Base-by-base conservation (phyloP, 345 rosid species). In the Bruguiera gymnorhiza region DNA sequence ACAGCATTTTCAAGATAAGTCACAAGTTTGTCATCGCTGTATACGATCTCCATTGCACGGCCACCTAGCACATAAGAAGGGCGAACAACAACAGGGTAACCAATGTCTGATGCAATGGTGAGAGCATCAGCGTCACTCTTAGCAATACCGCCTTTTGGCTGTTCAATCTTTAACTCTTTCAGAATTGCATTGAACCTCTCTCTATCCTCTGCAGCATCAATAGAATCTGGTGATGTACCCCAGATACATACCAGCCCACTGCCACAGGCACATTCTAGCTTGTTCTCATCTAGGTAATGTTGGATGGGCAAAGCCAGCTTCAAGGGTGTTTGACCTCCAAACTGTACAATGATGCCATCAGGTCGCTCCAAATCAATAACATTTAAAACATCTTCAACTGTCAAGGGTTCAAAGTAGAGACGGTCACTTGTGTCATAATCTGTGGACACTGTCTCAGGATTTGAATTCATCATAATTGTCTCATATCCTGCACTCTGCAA, bases 391-490 rank as follows among this genome's bases (percentile, higher is more conserved):
- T 95, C 97, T 81, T 95, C 99, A 43, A 86, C 78, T 18, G 99
- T 95, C 64, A 92, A 78, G 27, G 99, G 97, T 68, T 95, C 97
- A 69, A 92, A 92, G 81, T 95, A 95, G 73, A 95, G 97, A 73
- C 99, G 88, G 63, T 92, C 90, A 51, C 99, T 95, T 48, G 98
- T 95, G 75, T 95, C 98, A 70, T 95, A 95, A 79, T 92, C 99
- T 11, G 97, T 89, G 57, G 97, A 92, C 61, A 90, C 99, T 3
- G 99, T 92, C 75, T 95, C 99, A 52, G 99, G 99, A 76, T 95
- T 95, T 53, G 98, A 92, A 77, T 95, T 95, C 94, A 95, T 84
- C 99, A 92, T 92, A 74, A 95, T 90, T 68, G 99, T 95, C 86
- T 95, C 99, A 75, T 80, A 95, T 79, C 96, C 96, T 46, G 97